Base-by-base conservation (phyloP, 2,329 filamentous ascomycete genomes). In the Blastomyces silverae region DNA sequence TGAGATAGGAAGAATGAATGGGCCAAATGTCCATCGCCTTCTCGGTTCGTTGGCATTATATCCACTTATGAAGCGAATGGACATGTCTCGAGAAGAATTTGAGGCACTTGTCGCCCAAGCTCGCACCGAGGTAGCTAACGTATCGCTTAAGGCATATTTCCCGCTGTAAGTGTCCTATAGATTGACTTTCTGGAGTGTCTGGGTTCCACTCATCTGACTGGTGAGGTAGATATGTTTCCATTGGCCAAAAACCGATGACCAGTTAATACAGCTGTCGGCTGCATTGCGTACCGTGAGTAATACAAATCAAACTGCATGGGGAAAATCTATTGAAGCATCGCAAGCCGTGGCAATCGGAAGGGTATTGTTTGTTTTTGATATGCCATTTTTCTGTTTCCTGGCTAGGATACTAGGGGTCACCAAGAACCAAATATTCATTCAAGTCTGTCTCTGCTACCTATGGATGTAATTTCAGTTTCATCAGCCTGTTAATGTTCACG, bases 1-100 rank as follows among this genome's bases (percentile, higher is more conserved):
- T 63, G 73, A 74, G 6, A 80, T 82, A 53, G 80, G 80, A 39
- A 70, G 72, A 34, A 67, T 72, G 62, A 79, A 79, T 66, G 68
- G 73, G 65, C 71, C 73, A n/a, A 78, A 76, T 67, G 70, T 74
- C 39, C 70, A 74, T 42, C 70, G 71, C 62, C 69, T 79, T 25
- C 72, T 81, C n/a, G 71, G 71, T 48, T 74, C 77, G 13, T 66
- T 80, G 57, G 77, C 76, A 6, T 70, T 81, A 15, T 80, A 80
- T 66, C 79, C 79, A 11, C 75, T 82, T 64, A 79, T 76, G 11
- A 73, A 78, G 66, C 74, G 73, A 6, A 70, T 79, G 64, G 71
- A 73, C 50, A 80, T 82, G 78, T 69, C 75, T 25, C 66, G 73
- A 52, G 68, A 76, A 31, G 74, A 75, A 34, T 77, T 80, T 62